Evolutionary conservation across 148 eudicot species (phyloP), one percentile per base, ranked within the genome.

Genomic region (Amaranthus cruentus): DNA sequence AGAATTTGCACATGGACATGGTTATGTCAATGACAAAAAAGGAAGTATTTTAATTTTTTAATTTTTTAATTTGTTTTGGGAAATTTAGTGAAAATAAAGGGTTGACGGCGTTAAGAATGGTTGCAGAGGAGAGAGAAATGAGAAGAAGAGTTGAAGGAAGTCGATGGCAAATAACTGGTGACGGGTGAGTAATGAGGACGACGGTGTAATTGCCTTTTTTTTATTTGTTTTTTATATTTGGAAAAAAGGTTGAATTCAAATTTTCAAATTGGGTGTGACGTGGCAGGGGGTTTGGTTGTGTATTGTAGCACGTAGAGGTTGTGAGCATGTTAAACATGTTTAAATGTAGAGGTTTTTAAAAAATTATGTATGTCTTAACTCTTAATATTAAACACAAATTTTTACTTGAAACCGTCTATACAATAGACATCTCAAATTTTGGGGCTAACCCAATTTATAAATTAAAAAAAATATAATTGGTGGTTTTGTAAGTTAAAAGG

Each of bases 1-100:
- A 87, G 87, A 77, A 65, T 12, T 76, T 63, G 13, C 92, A 90
- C 90, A 86, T 90, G 96, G 18, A 21, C 6, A 42, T 42, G 58
- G 71, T 76, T 12, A 84, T 59, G 53, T 67, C 78, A 73, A 69
- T 54, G 73, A 66, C 59, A 75, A 84, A 86, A 86, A 65, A 68
- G 52, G 79, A 76, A 75, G 54, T 66, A 59, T 76, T 77, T 82
- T 79, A 50, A 38, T 38, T 1, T 49, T 13, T 51, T 51, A 8
- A 18, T 21, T 49, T 59, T 13, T 13, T n/a, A 18, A 9, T 21
- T 54, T 0, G 6, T 55, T 71, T 57, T 18, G 65, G 38, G 46
- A 62, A 6, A 49, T 61, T 59, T 66, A 10, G 42, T 9, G 66
- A 43, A 9, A 8, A 65, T 4, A 6, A 3, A n/a, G 3, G 18